Base-by-base conservation (phyloP, 257 asterid genomes). In the Perilla frutescens region DNA sequence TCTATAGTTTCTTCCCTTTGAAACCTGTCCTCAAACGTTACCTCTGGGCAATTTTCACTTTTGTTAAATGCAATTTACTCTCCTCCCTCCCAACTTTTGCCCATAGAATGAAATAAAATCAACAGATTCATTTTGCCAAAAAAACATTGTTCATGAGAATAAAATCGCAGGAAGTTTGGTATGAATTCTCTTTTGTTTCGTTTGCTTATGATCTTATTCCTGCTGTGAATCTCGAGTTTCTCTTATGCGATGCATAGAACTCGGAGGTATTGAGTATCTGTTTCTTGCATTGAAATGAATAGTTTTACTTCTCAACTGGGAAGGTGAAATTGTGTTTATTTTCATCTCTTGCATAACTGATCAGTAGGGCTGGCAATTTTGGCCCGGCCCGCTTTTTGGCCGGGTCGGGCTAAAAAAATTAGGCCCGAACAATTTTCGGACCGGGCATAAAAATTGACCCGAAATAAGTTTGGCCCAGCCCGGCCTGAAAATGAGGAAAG, bases 1-100 rank as follows among this genome's bases (percentile, higher is more conserved):
- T 77, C 60, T 63, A 74, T 49, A 55, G 70, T 79, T 69, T 36
- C 64, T 31, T 36, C 68, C 59, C 55, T 51, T 57, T 34, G 7
- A 53, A 54, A 60, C 70, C 45, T 10, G 32, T 60, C 31, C 31
- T 37, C 37, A 34, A 34, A 20, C 0, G 37, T 34, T 34, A 34
- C 3, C 26, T 20, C 26, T 20, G 26, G 0, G 1, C 26, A 44
- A 44, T 1, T 1, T 7, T 34, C 47, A 59, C 29, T 59, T 60
- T 6, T 41, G 68, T 41, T 15, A 44, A 44, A 6, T 64, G 70
- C 29, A 64, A 60, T 26, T 5, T 62, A 26, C 62, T 57, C 8
- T 68, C 55, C 29, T 62, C 13, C 13, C 73, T 47, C 8, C 37
- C 66, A 47, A 54, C 61, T 62, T 74, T 43, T 44, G 39, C 72